Evolutionary conservation across 768 basidiomycete genomes (phyloP), one percentile per base, ranked within the genome.

Genomic region (Coprinopsis strossmayeri): DNA sequence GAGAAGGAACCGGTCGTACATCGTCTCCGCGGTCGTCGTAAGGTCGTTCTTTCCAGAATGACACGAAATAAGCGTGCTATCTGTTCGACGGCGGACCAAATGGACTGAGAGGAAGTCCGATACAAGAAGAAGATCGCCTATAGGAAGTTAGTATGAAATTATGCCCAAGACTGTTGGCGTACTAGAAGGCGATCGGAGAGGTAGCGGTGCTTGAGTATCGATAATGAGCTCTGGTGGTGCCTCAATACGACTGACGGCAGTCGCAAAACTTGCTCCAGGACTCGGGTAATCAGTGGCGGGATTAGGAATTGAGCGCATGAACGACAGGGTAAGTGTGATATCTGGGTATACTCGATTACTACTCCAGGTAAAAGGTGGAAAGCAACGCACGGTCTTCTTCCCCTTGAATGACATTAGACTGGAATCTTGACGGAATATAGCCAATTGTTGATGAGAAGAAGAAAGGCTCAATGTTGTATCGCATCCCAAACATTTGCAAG

Each of bases 401-500:
- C 1, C 62, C 52, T 1, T 55, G 57, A 0, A 57, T 28, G 0
- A 72, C 49, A 50, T 68, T 68, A 46, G 78, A 76, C 51, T 77
- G 78, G 54, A 78, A 79, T 49, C 79, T 68, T 12, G 76, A 69
- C 10, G 80, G 81, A 55, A 80, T 82, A 76, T 76, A 78, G 38
- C 78, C 76, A 4, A 79, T 58, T 1, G 79, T 76, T 1, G 79
- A 81, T 0, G 79, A 77, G 58, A 81, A 83, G 57, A 77, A 83
- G 59, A 83, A 82, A 0, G 81, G 81, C 52, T 82, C 81, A 49
- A 82, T 66, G 35, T 13, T 63, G 18, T 55, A 79, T 78, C 58
- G 77, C 3, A 71, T 67, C n/a, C 81, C 81, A 2, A 82, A 61
- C 75, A 82, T 81, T 59, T 79, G 74, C 30, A 81, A 52, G 20